phyloP scores from a whole-genome alignment of 2,329 filamentous ascomycete genomes.

The Aspergillus caelatus region DNA sequence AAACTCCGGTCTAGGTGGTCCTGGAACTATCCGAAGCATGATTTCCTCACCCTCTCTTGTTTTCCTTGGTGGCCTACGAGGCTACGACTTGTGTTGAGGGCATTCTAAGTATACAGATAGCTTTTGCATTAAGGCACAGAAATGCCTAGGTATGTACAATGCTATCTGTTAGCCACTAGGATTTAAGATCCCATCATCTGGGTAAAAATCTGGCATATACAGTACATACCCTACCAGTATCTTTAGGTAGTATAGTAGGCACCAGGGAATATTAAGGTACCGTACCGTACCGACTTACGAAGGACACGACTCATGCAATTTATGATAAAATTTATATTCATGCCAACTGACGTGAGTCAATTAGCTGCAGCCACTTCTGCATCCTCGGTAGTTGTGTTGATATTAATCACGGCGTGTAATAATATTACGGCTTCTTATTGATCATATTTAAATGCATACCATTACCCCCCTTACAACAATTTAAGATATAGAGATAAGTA shows the following conservation, averaged over 20 bases:
- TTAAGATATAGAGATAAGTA: not conserved
- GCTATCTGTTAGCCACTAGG: not conserved
- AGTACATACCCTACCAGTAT: not conserved
- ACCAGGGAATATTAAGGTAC: not conserved
- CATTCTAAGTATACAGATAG: not conserved
- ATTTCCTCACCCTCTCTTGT: not conserved
- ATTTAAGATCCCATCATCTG: not conserved
- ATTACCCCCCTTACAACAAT: not conserved
- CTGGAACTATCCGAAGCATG: not conserved
- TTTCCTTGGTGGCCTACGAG: not conserved
- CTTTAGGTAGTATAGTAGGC: not conserved
- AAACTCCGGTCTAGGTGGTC: not conserved
- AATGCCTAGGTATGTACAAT: not conserved
- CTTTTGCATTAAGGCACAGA: not conserved
- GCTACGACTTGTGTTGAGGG: not conserved
- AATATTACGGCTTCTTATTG: not conserved
- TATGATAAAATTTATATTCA: not conserved
- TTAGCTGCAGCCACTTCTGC: not conserved
- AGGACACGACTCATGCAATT: not conserved
- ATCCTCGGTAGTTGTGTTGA: not conserved
- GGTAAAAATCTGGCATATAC: not conserved
- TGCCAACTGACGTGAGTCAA: not conserved
- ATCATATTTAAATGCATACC: constrained; percentile 4
- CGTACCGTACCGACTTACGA: not conserved
- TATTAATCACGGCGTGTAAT: not conserved